Percentiles rank a stretch among this genome's conserved stretches.
Conservation (phyloP, 371 early-diverging fungal genomes). For the Syncephalastrum sp. region DNA sequence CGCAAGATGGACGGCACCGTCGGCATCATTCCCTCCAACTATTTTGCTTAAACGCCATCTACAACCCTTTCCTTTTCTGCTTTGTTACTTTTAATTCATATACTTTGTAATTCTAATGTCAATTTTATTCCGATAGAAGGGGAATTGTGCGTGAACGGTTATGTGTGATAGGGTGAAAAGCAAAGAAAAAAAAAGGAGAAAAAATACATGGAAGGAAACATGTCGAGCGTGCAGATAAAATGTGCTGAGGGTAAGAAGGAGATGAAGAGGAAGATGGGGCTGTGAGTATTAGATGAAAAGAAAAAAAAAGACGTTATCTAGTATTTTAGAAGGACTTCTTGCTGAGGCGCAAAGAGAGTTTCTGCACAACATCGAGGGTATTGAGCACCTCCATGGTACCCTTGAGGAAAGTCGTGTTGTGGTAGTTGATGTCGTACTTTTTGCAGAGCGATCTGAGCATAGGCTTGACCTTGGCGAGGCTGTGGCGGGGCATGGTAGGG, state of each 20-base stretch:
- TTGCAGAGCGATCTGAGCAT: slow-evolving; percentile 69
- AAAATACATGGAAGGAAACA: neutral
- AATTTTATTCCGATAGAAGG: slow-evolving; percentile 1
- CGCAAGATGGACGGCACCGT: slow-evolving; percentile 70
- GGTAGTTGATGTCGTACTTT: slow-evolving; percentile 72
- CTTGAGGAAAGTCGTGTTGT: slow-evolving; percentile 64
- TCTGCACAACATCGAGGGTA: slow-evolving; percentile 61
- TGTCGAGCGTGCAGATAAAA: too few species aligned
- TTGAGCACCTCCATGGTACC: slow-evolving; percentile 77
- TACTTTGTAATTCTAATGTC: slow-evolving; percentile 1
- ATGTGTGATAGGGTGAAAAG: neutral
- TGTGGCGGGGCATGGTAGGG: slow-evolving; percentile 82
- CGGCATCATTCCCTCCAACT: slow-evolving; percentile 87
- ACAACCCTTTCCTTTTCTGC: slow-evolving; percentile 2
- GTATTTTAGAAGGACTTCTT: slow-evolving; percentile 39
- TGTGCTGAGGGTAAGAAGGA: neutral
- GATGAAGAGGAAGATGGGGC: neutral
- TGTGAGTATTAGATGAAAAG: neutral
- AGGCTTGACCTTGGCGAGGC: slow-evolving; percentile 63
- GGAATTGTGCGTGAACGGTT: too few species aligned
- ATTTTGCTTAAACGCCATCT: neutral
- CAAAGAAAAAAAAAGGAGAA: neutral
- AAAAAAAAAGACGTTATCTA: neutral
- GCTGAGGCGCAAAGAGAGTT: slow-evolving; percentile 54
- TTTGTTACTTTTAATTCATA: neutral